Conservation (phyloP, 2,329 filamentous ascomycete species). For the Sclerotinia minor region DNA sequence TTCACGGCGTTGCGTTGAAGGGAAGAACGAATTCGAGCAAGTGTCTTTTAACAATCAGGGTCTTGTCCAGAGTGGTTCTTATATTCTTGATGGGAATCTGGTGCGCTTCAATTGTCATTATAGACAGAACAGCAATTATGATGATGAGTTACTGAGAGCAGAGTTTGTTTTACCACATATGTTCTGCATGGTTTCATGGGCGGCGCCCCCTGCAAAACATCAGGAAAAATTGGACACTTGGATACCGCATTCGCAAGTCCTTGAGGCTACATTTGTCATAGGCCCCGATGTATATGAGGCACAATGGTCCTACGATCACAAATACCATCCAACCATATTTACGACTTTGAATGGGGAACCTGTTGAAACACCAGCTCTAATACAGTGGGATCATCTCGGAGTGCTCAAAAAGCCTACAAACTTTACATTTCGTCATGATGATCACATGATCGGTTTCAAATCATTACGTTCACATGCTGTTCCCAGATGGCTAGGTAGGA, state of each 20-base stretch:
- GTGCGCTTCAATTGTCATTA: slow-evolving; percentile 56
- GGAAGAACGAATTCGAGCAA: slow-evolving; percentile 50
- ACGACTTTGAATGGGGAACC: slow-evolving; percentile 51
- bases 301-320: slow-evolving; percentile 49
- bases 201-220: slow-evolving; percentile 50
- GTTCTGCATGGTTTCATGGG: slow-evolving; percentile 54
- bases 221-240: slow-evolving; percentile 53
- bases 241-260: slow-evolving; percentile 56
- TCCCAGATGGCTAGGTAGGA: slow-evolving; percentile 42
- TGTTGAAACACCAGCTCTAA: slow-evolving; percentile 54
- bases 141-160: slow-evolving; percentile 54
- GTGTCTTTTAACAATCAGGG: slow-evolving; percentile 47
- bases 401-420: slow-evolving; percentile 46
- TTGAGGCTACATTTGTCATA: slow-evolving; percentile 55
- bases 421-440: slow-evolving; percentile 51
- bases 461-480: slow-evolving; percentile 33
- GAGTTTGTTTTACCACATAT: slow-evolving; percentile 55
- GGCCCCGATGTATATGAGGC: slow-evolving; percentile 53
- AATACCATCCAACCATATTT: slow-evolving; percentile 48
- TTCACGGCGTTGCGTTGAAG: slow-evolving; percentile 49
- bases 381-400: slow-evolving; percentile 46
- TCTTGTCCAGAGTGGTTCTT: slow-evolving; percentile 46
- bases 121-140: slow-evolving; percentile 53
- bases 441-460: slow-evolving; percentile 52
- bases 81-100: slow-evolving; percentile 52